Evolutionary conservation across 148 eudicot genomes (phyloP), one percentile per base, ranked within the genome.

Genomic region (Vaccinium vitisidaea): DNA sequence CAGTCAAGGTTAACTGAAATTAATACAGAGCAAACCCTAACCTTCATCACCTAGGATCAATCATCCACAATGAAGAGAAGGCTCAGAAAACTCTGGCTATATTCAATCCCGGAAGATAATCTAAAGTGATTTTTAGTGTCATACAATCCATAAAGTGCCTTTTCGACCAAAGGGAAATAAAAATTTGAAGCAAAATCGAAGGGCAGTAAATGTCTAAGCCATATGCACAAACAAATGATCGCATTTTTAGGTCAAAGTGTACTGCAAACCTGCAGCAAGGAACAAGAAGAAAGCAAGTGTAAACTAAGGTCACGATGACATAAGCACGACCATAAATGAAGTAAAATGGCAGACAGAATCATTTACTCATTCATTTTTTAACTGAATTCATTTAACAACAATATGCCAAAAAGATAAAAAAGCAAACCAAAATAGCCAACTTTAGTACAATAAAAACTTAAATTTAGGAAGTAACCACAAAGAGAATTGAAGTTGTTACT

Each of bases 161-260:
- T 7, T 19, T 73, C 15, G 39, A 73, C 49, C 75, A 8, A 32
- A 36, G n/a, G n/a, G 49, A 58, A 58, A 15, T 15, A 10, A 8
- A 10, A 25, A 67, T 67, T 67, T 11, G 55, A 49, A 39, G 30
- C 55, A 49, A 74, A 18, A 23, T 75, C 4, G 30, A n/a, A 25
- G 18, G 27, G 25, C 23, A 25, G 32, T 49, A 76, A 50, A 75
- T 76, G 56, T 76, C 54, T 76, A n/a, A 23, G 56, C 36, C 80
- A 76, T n/a, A 52, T 23, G 80, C 36, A 76, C 56, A 76, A 49
- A 76, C 56, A 76, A 8, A 76, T 76, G 54, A 52, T 49, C 4
- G 19, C 32, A 76, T 49, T 10, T 43, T 49, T 18, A 76, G 79
- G 55, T 48, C 15, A 76, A 76, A 23, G 1, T 9, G 3, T n/a